Percentiles rank a stretch among this genome's conserved stretches.
phyloP scores from a whole-genome alignment of 1,284 basidiomycete genomes.

The Meripilus lineatus region DNA sequence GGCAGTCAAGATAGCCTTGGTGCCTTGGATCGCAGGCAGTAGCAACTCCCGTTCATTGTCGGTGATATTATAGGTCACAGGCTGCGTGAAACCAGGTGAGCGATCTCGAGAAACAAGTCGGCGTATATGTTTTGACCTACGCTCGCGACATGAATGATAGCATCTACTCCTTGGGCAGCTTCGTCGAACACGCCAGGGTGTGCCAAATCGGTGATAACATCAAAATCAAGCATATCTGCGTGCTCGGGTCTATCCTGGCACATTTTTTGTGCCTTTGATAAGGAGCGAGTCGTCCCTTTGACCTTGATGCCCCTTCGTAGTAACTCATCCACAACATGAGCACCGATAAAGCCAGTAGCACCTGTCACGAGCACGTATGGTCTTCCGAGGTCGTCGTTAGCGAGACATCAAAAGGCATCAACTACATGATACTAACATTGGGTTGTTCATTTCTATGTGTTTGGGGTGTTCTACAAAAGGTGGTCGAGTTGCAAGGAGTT shows the following conservation, averaged over 20 bases:
- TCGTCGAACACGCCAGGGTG: constrained; percentile 37
- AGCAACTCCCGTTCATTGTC: constrained; percentile 17
- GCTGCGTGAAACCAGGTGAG: too few species aligned
- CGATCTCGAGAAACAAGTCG: too few species aligned
- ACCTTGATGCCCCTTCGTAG: constrained; percentile 18
- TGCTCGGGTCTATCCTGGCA: constrained; percentile 3
- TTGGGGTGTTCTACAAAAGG: too few species aligned
- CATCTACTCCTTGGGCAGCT: constrained; percentile 38
- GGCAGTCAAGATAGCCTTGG: constrained; percentile 22
- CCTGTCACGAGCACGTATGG: too few species aligned
- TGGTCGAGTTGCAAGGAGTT: too few species aligned
- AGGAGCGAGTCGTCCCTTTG: constrained; percentile 13
- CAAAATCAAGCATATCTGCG: constrained; percentile 9
- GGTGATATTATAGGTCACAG: constrained; percentile 9
- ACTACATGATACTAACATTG: too few species aligned
- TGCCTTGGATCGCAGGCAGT: constrained; percentile 26
- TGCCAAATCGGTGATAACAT: constrained; percentile 11
- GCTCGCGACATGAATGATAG: constrained; percentile 19
- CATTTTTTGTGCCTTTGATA: constrained; percentile 10
- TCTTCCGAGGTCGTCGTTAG: too few species aligned
- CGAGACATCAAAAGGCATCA: too few species aligned
- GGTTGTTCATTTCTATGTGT: too few species aligned
- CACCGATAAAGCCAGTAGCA: too few species aligned
- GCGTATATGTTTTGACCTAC: too few species aligned
- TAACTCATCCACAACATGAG: constrained; percentile 19